A percentile compares a stretch with the other conserved stretches of the same genome.
phyloP scores from a whole-genome alignment of 805 yeast species.

The Wickerhamiella azymoides region DNA sequence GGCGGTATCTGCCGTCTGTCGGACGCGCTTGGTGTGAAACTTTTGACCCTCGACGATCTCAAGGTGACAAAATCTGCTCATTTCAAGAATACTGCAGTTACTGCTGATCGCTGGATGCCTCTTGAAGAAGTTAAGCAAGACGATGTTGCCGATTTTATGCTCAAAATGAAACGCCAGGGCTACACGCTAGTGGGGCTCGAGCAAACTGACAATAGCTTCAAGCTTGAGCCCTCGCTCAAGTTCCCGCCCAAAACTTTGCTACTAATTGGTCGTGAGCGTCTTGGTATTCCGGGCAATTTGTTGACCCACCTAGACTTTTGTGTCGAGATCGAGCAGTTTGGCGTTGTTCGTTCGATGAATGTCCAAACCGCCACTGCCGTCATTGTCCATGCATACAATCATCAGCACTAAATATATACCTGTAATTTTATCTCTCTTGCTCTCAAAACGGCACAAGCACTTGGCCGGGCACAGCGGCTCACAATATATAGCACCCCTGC shows the following conservation, averaged over 20 bases:
- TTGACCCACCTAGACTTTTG: slow-evolving; percentile 73
- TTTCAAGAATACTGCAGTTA: slow-evolving; percentile 79
- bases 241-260: slow-evolving; percentile 74
- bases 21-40: slow-evolving; percentile 83
- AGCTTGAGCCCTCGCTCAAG: slow-evolving; percentile 43
- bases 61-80: slow-evolving; percentile 48
- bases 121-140: slow-evolving; percentile 58
- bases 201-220: slow-evolving; percentile 81
- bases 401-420: slow-evolving; percentile 10
- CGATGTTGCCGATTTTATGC: slow-evolving; percentile 43
- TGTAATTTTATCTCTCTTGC: too few relatives aligned
- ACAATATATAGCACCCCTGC: neutral
- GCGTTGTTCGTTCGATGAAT: slow-evolving; percentile 89
- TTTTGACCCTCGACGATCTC: slow-evolving; percentile 62
- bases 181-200: slow-evolving; percentile 82
- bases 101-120: slow-evolving; percentile 95
- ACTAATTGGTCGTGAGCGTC: slow-evolving; percentile 72
- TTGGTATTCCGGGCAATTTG: slow-evolving; percentile 80
- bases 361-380: slow-evolving; percentile 95
- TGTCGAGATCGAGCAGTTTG: slow-evolving; percentile 82
- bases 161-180: slow-evolving; percentile 51
- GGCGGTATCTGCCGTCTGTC: slow-evolving; percentile 90
- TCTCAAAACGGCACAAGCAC: neutral
- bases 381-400: slow-evolving; percentile 71
- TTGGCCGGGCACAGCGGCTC: neutral